A percentile compares a stretch with the other conserved stretches of the same genome.
Conservation (phyloP, 306 rosid species). For the Bauhinia variegata region DNA sequence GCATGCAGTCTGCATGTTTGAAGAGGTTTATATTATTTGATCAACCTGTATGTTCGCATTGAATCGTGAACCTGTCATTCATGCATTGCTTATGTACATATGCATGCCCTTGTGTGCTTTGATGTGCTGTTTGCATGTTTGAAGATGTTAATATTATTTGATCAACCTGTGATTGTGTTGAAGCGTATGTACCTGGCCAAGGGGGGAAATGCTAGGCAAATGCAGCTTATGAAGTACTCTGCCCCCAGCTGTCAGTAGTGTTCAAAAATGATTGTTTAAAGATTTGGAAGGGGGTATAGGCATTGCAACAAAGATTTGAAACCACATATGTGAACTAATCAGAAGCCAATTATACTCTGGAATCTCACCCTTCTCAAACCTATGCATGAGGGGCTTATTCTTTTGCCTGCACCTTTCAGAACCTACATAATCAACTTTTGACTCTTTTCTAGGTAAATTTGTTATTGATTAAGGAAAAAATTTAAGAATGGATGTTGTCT, state of each 20-base stretch:
- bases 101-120: not conserved
- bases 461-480: not conserved
- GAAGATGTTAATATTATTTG: no score
- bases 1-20: not conserved
- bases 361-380: not conserved
- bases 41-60: no score
- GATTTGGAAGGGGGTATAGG: not conserved
- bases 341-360: not conserved
- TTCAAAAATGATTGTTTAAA: not conserved
- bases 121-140: no score
- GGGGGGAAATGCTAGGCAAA: not conserved
- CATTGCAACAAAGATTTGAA: constrained; percentile 1
- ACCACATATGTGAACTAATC: not conserved
- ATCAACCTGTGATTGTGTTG: constrained; percentile 24
- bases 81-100: not conserved
- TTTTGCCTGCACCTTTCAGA: not conserved
- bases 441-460: not conserved
- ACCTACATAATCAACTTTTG: not conserved
- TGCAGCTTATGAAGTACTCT: not conserved
- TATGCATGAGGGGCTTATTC: not conserved
- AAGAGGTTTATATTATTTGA: constrained; percentile 20
- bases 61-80: not conserved
- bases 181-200: not conserved
- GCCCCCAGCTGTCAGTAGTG: not conserved
- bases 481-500: not conserved